A percentile compares a stretch with the other conserved stretches of the same genome.
Evolutionary conservation across 768 basidiomycete species (phyloP).

Genomic region (Mycena vitilis): DNA sequence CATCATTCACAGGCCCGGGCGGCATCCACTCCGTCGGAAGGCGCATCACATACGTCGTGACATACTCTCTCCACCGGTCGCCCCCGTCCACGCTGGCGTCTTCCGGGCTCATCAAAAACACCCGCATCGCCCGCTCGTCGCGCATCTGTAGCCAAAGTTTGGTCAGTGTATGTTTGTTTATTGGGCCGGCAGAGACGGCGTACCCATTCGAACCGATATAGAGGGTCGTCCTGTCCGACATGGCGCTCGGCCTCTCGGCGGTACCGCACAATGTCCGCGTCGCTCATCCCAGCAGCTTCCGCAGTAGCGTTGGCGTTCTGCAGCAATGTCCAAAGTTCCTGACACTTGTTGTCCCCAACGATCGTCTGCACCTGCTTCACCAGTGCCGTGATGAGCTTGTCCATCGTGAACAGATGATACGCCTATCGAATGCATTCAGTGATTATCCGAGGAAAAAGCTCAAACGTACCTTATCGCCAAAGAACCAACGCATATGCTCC

Average conservation of each 20-base stretch:
- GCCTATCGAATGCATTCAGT: conserved; percentile 66
- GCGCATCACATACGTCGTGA: conserved; percentile 77
- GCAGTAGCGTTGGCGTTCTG: conserved; percentile 68
- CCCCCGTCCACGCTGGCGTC: conserved; percentile 76
- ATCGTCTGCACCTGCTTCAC: conserved; percentile 96
- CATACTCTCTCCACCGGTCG: conserved; percentile 80
- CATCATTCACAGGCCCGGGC: conserved; percentile 41
- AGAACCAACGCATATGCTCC: conserved; percentile 95
- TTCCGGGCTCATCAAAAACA: conserved; percentile 69
- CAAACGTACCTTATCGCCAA: conserved; percentile 79
- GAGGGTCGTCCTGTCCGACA: conserved; percentile 78
- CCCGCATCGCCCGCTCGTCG: conserved; percentile 64
- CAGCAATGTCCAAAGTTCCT: conserved; percentile 84
- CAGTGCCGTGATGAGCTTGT: conserved; percentile 89
- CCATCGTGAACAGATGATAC: conserved; percentile 92
- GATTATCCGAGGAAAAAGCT: conserved; percentile 4
- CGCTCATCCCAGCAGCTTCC: conserved; percentile 53
- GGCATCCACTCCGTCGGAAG: conserved; percentile 80
- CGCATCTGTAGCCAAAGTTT: conserved; percentile 57
- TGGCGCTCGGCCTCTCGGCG: conserved; percentile 83
- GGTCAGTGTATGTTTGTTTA: conserved; percentile 33
- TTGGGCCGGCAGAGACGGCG: conserved; percentile 40
- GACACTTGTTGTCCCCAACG: conserved; percentile 84
- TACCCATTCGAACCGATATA: conserved; percentile 87
- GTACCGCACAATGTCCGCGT: conserved; percentile 80